Evolutionary conservation across 2,329 filamentous ascomycete genomes (phyloP).

Genomic region (Scopulariopsis brevicaulis): DNA sequence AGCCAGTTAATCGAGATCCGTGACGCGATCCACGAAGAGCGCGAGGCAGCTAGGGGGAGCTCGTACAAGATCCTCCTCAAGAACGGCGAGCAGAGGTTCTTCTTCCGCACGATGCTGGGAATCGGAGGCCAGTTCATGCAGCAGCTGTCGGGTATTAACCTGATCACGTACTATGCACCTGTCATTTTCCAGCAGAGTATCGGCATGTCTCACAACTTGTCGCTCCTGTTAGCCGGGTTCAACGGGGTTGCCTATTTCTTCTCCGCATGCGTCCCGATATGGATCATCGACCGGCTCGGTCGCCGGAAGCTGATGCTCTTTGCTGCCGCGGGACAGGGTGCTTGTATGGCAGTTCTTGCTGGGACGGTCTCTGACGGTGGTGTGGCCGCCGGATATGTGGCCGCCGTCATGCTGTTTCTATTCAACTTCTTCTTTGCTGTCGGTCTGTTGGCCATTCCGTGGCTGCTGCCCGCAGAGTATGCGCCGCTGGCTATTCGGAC

Average conservation of each 20-base stretch:
- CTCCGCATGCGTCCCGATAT: slow-evolving; percentile 18
- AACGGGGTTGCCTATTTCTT: slow-evolving; percentile 27
- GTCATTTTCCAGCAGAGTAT: slow-evolving; percentile 32
- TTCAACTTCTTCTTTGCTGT: slow-evolving; percentile 30
- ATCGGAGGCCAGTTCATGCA: slow-evolving; percentile 34
- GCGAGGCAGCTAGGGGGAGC: slow-evolving; percentile 19
- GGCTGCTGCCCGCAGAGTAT: slow-evolving; percentile 30
- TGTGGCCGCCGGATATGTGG: slow-evolving; percentile 25
- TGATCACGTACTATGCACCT: slow-evolving; percentile 9
- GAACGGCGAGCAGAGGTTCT: slow-evolving; percentile 28
- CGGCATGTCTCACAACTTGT: slow-evolving; percentile 27
- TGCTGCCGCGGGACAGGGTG: slow-evolving; percentile 19
- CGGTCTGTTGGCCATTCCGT: slow-evolving; percentile 25
- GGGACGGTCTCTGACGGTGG: slow-evolving; percentile 26
- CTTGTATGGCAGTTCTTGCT: slow-evolving; percentile 33
- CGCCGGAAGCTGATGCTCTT: slow-evolving; percentile 49
- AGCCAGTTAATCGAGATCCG: slow-evolving; percentile 23
- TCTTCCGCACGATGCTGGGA: slow-evolving; percentile 19
- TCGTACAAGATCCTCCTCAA: slow-evolving; percentile 23
- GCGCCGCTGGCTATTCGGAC: slow-evolving; percentile 25
- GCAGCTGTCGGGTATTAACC: slow-evolving; percentile 3
- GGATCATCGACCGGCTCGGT: slow-evolving; percentile 29
- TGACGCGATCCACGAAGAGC: slow-evolving; percentile 25
- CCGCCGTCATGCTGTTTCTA: slow-evolving; percentile 29
- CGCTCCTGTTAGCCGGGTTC: slow-evolving; percentile 41